Conservation (phyloP, 768 basidiomycete species). For the Mycena galopus region DNA sequence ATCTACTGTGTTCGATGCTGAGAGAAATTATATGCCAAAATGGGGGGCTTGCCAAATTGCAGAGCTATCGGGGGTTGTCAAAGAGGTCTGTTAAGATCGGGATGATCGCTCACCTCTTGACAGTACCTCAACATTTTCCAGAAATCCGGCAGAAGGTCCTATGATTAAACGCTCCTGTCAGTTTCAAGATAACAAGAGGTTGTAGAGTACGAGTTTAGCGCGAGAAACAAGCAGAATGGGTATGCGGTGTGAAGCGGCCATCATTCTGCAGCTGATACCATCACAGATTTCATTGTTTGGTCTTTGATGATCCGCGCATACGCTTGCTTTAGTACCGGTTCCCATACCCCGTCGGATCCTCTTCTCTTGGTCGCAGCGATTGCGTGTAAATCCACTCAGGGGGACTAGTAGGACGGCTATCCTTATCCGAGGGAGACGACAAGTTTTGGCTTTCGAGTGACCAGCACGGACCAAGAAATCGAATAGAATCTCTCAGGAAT, state of each 20-base stretch:
- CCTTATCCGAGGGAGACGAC: constrained; percentile 1
- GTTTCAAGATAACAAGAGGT: not conserved
- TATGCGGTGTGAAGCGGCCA: no score
- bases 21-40: no score
- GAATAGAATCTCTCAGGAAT: not conserved
- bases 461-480: not conserved
- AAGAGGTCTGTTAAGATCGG: no score
- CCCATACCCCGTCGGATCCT: not conserved
- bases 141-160: not conserved
- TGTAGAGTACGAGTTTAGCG: not conserved
- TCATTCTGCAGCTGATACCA: no score
- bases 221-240: no score
- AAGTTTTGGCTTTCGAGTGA: not conserved
- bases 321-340: not conserved
- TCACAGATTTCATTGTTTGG: not conserved
- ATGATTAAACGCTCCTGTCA: not conserved
- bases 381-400: not conserved
- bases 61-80: no score
- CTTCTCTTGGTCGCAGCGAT: not conserved
- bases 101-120: no score
- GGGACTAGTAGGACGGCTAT: not conserved
- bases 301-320: no score
- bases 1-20: no score
- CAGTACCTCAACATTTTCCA: not conserved
- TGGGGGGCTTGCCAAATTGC: no score